Evolutionary conservation across 371 early-diverging fungal species (phyloP).

Genomic region (Actinomucor elegans): DNA sequence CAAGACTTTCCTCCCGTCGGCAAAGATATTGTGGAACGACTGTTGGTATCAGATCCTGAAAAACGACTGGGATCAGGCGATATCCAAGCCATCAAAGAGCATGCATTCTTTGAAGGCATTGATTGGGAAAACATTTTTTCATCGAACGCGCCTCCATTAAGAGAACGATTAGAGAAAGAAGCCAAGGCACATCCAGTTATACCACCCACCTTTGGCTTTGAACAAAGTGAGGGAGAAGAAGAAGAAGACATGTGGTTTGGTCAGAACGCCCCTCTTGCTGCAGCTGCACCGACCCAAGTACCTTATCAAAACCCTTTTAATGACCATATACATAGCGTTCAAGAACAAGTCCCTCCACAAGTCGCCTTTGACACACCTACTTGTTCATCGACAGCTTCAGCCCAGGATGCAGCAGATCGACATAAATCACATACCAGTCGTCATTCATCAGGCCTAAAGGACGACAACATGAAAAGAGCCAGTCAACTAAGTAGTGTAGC

Average conservation of each 20-base stretch:
- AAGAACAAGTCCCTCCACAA: too few relatives aligned
- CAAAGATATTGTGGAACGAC: constrained; percentile 68
- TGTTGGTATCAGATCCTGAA: constrained; percentile 79
- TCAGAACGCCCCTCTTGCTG: too few relatives aligned
- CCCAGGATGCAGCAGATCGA: too few relatives aligned
- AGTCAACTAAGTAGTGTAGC: constrained; percentile 8
- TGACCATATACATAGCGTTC: too few relatives aligned
- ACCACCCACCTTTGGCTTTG: constrained; percentile 16
- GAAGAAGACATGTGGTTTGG: constrained; percentile 37
- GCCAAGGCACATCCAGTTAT: constrained; percentile 17
- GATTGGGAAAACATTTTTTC: constrained; percentile 73
- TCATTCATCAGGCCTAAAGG: too few relatives aligned
- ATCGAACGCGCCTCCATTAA: constrained; percentile 32
- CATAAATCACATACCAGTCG: too few relatives aligned
- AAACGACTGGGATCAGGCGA: constrained; percentile 71
- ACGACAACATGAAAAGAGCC: neutral
- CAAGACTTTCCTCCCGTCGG: constrained; percentile 66
- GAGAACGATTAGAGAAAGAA: constrained; percentile 29
- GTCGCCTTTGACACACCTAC: too few relatives aligned
- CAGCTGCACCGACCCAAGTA: too few relatives aligned
- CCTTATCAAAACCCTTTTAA: too few relatives aligned
- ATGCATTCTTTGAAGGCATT: constrained; percentile 88
- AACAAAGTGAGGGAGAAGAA: constrained; percentile 4
- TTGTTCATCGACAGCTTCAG: too few relatives aligned
- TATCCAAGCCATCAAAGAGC: constrained; percentile 76